Evolutionary conservation across 169 alveolate species (phyloP), one percentile per base, ranked within the genome.

Genomic region (Eimeria tenella): DNA sequence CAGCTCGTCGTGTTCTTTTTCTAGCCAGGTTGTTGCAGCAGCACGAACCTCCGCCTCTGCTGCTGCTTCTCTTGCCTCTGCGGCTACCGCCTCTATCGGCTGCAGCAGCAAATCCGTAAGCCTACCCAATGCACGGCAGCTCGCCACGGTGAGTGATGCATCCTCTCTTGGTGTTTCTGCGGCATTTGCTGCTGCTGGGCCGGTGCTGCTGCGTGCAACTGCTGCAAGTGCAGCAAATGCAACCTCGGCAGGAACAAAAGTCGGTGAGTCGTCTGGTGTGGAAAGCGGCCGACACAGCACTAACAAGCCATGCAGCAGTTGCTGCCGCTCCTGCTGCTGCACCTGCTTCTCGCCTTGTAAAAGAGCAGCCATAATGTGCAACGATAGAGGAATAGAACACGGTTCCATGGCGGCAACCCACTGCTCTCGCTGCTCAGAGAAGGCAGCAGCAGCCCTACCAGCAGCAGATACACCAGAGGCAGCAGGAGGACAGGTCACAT

Each of bases 361-460:
- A 21, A 83, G 49, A 17, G 21, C 10, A 4, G 77, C 75, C 77
- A 83, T 83, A 42, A 83, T 21, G 11, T 31, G 90, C 73, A 83
- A 60, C 15, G 77, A 53, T 75, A 83, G 90, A 11, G 90, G 62
- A 31, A 60, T 75, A 53, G 90, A 77, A 52, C 73, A 60, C 77
- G 90, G 75, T 21, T 83, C 90, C 8, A 83, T 58, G 13, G 77
- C 90, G 25, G 77, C 75, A 58, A 83, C 77, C 90, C 90, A 83
- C 90, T 83, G 79, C 58, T 83, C 79, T 21, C 68, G 90, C 60
- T 60, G 90, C 63, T 83, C 77, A 19, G 6, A 58, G 21, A 83
- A 83, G 75, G 25, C 63, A 23, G 73, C 7, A 5, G 65, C 49
- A n/a, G 53, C 23, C 5, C 23, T 53, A 13, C 77, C 21, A 21